Evolutionary conservation across 2,329 filamentous ascomycete genomes (phyloP).

Genomic region (Coniella lustricola): DNA sequence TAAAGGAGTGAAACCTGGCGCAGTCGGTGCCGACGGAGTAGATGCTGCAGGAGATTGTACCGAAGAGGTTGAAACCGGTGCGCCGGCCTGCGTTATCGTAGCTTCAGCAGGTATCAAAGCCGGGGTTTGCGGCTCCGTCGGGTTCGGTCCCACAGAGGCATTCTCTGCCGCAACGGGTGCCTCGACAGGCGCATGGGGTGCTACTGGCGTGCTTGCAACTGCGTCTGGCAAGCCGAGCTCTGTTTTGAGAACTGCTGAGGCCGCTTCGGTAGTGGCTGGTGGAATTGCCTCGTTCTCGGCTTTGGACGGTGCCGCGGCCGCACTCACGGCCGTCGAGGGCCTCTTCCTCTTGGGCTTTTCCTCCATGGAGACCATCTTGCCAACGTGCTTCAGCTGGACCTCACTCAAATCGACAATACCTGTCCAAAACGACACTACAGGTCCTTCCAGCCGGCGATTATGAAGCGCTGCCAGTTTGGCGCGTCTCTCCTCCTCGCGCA

Average conservation of each 20-base stretch:
- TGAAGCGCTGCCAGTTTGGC: conserved; percentile 82
- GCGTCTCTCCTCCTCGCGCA: conserved; percentile 74
- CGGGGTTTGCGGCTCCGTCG: conserved; percentile 9
- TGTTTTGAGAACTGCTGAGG: conserved; percentile 13
- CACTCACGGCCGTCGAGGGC: conserved; percentile 27
- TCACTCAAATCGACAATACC: conserved; percentile 79
- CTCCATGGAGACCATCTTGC: conserved; percentile 56
- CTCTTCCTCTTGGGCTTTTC: conserved; percentile 50
- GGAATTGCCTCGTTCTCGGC: conserved; percentile 23
- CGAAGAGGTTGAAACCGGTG: background rate
- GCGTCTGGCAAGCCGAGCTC: conserved; percentile 15
- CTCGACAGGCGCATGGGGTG: conserved; percentile 1
- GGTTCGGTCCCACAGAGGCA: conserved; percentile 9
- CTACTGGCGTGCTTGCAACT: conserved; percentile 12
- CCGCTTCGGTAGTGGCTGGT: conserved; percentile 3
- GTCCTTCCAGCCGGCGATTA: conserved; percentile 77
- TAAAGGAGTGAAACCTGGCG: conserved; percentile 15
- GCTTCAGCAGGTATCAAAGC: conserved; percentile 2
- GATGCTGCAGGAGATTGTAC: conserved; percentile 20
- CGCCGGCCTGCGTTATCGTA: background rate
- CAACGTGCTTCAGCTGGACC: conserved; percentile 64
- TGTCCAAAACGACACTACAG: conserved; percentile 89
- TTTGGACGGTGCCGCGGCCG: conserved; percentile 20
- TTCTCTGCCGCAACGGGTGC: background rate
- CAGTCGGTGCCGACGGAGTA: background rate